These are phyloP conservation scores for Medicago ruthenica DNA, from an alignment of 306 rosid genomes.

Conservation along the genomic window DNA sequence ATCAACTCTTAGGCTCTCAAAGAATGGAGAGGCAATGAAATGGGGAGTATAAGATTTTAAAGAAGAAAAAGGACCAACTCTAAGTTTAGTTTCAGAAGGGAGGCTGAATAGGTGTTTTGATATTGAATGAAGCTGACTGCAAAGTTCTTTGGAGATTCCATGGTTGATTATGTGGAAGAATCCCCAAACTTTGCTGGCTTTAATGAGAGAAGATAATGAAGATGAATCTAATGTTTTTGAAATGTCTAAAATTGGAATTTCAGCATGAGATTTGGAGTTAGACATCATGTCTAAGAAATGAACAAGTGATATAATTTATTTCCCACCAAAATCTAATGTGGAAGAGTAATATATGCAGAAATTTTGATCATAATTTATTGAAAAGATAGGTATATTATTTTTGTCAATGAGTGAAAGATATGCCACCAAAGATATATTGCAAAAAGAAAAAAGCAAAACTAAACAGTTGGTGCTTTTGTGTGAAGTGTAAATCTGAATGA, in stretches of 20 bases:
- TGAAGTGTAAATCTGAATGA: conserved; percentile 30
- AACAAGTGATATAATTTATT: background rate
- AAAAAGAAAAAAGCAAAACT: background rate
- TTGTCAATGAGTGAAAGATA: conserved; percentile 30
- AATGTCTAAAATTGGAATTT: conserved; percentile 84
- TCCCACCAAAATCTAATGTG: background rate
- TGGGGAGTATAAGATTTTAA: conserved; percentile 82
- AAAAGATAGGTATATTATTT: conserved; percentile 9
- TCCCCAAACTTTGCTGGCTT: conserved; percentile 88
- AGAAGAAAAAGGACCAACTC: conserved; percentile 87
- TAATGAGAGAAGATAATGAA: conserved; percentile 63
- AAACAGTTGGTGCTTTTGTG: background rate
- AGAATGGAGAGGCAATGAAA: conserved; percentile 98
- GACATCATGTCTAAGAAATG: conserved; percentile 47
- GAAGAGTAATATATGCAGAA: conserved; percentile 27
- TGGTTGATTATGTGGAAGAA: conserved; percentile 91
- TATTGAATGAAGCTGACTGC: conserved; percentile 56
- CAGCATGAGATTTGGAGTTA: conserved; percentile 52
- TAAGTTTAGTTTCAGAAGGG: conserved; percentile 80
- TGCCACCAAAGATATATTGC: conserved; percentile 36
- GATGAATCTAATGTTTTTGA: conserved; percentile 69
- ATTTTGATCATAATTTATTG: background rate
- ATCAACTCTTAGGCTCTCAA: conserved; percentile 83
- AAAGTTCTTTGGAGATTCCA: conserved; percentile 83
- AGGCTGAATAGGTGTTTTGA: conserved; percentile 68